Percentiles rank a stretch among this genome's conserved stretches.
Conservation (phyloP, 129 eudicot species). For the Erigeron canadensis region DNA sequence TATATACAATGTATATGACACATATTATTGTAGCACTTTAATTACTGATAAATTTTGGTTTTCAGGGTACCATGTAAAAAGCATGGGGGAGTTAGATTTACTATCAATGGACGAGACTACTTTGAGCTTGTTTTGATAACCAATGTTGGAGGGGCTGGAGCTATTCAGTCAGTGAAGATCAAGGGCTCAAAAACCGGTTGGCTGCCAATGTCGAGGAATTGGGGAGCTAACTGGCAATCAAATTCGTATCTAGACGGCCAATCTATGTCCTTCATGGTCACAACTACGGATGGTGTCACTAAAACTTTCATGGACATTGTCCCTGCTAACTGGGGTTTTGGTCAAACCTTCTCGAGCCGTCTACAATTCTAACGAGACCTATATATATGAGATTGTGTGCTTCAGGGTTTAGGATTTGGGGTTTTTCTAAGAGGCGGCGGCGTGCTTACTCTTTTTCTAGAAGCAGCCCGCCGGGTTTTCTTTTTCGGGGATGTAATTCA, state of each 20-base stretch:
- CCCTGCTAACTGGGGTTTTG: slow-evolving; percentile 67
- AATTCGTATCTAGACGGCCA: slow-evolving; percentile 66
- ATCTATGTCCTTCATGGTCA: slow-evolving; percentile 73
- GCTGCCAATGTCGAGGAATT: slow-evolving; percentile 73
- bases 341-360: slow-evolving; percentile 61
- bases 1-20: too few species aligned
- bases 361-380: slow-evolving; percentile 43
- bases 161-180: slow-evolving; percentile 53
- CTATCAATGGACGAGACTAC: slow-evolving; percentile 67
- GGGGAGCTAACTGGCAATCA: slow-evolving; percentile 96
- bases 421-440: slow-evolving; percentile 55
- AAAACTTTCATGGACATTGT: slow-evolving; percentile 51
- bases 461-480: slow-evolving; percentile 75
- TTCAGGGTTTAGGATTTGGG: slow-evolving; percentile 33
- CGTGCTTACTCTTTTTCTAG: slow-evolving; percentile 64
- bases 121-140: slow-evolving; percentile 75
- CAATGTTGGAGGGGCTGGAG: slow-evolving; percentile 76
- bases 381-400: slow-evolving; percentile 3
- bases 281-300: slow-evolving; percentile 72
- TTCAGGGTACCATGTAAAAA: slow-evolving; percentile 80
- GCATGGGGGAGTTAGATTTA: slow-evolving; percentile 85
- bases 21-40: background rate
- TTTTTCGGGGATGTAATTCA: slow-evolving; percentile 13
- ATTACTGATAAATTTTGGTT: background rate
- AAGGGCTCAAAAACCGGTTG: slow-evolving; percentile 69